These are phyloP conservation scores for Keithomyces neogunnii DNA, from an alignment of 2,329 filamentous ascomycete species.

Conservation along the genomic window DNA sequence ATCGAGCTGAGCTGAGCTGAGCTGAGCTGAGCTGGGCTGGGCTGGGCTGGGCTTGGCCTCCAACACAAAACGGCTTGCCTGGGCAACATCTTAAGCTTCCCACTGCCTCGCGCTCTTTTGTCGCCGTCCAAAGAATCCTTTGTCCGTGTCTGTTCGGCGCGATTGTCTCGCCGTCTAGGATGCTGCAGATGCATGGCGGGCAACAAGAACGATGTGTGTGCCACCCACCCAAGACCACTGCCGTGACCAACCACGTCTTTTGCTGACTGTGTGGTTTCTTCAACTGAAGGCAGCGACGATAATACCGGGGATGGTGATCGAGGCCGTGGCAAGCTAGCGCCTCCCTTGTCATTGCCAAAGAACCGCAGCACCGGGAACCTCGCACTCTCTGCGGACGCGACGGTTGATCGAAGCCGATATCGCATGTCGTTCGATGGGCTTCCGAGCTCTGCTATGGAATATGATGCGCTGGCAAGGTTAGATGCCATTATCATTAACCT, in stretches of 20 bases:
- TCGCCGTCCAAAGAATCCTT: conserved; percentile 13
- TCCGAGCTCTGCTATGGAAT: conserved; percentile 47
- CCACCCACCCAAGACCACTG: not conserved
- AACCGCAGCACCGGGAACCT: conserved; percentile 60
- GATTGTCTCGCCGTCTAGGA: conserved; percentile 25
- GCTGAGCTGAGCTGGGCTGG: conserved; percentile 4
- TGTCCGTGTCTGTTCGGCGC: conserved; percentile 6
- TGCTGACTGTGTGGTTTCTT: conserved; percentile 14
- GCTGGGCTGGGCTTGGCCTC: not conserved
- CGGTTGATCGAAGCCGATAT: conserved; percentile 49
- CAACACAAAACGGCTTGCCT: not conserved
- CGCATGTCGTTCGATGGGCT: conserved; percentile 73
- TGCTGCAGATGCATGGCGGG: conserved; percentile 35
- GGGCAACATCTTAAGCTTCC: not conserved
- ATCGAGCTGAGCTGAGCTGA: conserved; percentile 1
- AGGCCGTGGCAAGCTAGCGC: conserved; percentile 36
- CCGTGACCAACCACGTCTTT: conserved; percentile 2
- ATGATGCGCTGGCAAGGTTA: conserved; percentile 67
- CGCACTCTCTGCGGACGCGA: conserved; percentile 34
- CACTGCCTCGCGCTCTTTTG: not conserved
- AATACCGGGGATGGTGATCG: conserved; percentile 26
- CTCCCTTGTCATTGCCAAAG: conserved; percentile 48
- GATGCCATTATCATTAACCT: conserved; percentile 10
- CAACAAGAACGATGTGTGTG: conserved; percentile 31
- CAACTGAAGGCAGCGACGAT: conserved; percentile 22